Conservation (phyloP, 1,284 basidiomycete species). For the Marasmius sp. region DNA sequence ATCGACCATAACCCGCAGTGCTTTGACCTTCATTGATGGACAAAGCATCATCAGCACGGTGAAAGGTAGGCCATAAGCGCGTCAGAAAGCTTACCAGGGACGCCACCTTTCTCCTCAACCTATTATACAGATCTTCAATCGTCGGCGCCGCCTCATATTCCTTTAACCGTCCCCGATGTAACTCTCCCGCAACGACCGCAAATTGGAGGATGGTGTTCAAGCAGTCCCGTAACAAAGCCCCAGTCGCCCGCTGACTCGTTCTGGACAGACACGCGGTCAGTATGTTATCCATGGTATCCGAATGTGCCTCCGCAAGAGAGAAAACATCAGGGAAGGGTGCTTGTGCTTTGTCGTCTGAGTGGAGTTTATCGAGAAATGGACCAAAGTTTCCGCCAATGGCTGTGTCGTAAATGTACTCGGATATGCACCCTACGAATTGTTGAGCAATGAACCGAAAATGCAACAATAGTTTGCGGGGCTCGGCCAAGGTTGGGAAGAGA, state of each 20-base stretch:
- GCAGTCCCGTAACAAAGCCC: constrained; percentile 64
- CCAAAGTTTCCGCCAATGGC: constrained; percentile 77
- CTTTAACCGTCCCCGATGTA: constrained; percentile 49
- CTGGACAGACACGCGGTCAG: constrained; percentile 77
- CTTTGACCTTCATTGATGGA: constrained; percentile 30
- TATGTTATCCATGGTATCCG: constrained; percentile 71
- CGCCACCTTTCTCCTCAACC: constrained; percentile 56
- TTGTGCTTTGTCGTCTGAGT: constrained; percentile 13
- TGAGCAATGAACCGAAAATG: constrained; percentile 75
- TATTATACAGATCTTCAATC: constrained; percentile 52
- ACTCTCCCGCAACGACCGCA: constrained; percentile 65
- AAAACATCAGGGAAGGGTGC: constrained; percentile 70
- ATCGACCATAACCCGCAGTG: constrained; percentile 43
- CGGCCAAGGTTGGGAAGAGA: constrained; percentile 60
- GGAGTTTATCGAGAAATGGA: constrained; percentile 51
- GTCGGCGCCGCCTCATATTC: constrained; percentile 60
- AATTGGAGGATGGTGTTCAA: constrained; percentile 73
- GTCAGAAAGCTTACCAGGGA: constrained; percentile 52
- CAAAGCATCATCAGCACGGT: not conserved
- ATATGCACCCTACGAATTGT: constrained; percentile 64
- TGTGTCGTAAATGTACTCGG: constrained; percentile 72
- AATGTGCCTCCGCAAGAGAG: constrained; percentile 69
- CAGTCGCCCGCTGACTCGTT: constrained; percentile 66
- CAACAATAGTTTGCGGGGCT: constrained; percentile 53
- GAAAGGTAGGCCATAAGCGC: not conserved